Conservation (phyloP, 1,284 basidiomycete species). For the Pyrrhoderma lamaoense region DNA sequence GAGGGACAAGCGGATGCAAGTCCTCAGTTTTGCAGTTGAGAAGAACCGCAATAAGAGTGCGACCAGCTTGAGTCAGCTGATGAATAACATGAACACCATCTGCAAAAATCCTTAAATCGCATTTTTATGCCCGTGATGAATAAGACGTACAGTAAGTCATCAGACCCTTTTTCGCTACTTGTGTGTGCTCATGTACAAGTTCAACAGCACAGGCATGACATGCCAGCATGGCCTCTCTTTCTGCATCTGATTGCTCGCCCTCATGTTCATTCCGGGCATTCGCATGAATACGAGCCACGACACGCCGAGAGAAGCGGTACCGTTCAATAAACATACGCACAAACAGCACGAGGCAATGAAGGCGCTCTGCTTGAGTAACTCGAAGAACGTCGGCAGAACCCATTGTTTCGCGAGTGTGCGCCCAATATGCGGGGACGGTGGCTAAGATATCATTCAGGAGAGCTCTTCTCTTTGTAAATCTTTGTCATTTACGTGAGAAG, state of each 20-base stretch:
- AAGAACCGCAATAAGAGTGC: constrained; percentile 78
- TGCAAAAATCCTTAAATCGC: no score
- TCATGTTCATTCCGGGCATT: neutral
- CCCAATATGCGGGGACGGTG: constrained; percentile 70
- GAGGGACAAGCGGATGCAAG: constrained; percentile 66
- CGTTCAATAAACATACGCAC: constrained; percentile 75
- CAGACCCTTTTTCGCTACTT: constrained; percentile 78
- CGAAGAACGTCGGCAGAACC: constrained; percentile 81
- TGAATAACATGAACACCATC: constrained; percentile 92
- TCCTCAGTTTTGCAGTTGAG: constrained; percentile 69
- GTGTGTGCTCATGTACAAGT: constrained; percentile 75
- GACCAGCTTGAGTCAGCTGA: constrained; percentile 86
- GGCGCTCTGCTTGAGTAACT: constrained; percentile 77
- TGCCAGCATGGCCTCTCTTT: constrained; percentile 60
- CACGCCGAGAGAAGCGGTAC: constrained; percentile 64
- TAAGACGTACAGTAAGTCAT: constrained; percentile 94
- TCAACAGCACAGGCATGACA: constrained; percentile 70
- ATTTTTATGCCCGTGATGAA: no score
- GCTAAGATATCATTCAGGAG: constrained; percentile 73
- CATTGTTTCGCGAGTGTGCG: constrained; percentile 72
- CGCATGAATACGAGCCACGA: constrained; percentile 53
- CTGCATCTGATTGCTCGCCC: constrained; percentile 46
- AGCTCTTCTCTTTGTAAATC: constrained; percentile 68
- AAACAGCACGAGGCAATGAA: constrained; percentile 80
- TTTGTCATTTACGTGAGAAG: constrained; percentile 32